Conservation (phyloP, 306 rosid species). For the Rosa rugosa region DNA sequence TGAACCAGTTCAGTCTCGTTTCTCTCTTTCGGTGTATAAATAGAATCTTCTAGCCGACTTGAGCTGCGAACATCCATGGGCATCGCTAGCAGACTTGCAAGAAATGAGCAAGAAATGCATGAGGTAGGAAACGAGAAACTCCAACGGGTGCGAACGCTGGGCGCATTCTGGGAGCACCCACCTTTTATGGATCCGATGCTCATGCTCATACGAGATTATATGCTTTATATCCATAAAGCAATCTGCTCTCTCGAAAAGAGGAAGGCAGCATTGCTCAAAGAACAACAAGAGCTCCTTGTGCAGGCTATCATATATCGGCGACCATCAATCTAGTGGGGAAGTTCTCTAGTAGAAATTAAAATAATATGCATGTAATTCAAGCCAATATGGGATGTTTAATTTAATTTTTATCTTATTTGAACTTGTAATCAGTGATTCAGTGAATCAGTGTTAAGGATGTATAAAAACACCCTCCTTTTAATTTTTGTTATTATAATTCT, state of each 20-base stretch:
- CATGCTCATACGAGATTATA: neutral
- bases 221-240: neutral
- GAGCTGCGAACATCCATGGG: neutral
- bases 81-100: neutral
- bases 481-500: too few species aligned
- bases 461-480: too few species aligned
- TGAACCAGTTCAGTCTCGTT: neutral
- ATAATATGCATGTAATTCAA: too few species aligned
- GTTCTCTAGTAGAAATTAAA: neutral
- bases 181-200: neutral
- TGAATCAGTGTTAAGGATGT: too few species aligned
- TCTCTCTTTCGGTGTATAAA: neutral
- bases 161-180: constrained; percentile 8
- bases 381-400: too few species aligned
- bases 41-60: neutral
- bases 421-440: too few species aligned
- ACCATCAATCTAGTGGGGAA: neutral
- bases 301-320: neutral
- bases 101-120: constrained; percentile 4
- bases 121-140: constrained; percentile 4
- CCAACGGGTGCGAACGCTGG: neutral
- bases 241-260: neutral
- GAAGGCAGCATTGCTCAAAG: neutral
- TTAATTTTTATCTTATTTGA: too few species aligned
- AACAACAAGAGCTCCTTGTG: constrained; percentile 8